A percentile compares a stretch with the other conserved stretches of the same genome.
These are phyloP conservation scores for Azolla pinnata DNA, from an alignment of 75 land plant species.

Conservation along the genomic window DNA sequence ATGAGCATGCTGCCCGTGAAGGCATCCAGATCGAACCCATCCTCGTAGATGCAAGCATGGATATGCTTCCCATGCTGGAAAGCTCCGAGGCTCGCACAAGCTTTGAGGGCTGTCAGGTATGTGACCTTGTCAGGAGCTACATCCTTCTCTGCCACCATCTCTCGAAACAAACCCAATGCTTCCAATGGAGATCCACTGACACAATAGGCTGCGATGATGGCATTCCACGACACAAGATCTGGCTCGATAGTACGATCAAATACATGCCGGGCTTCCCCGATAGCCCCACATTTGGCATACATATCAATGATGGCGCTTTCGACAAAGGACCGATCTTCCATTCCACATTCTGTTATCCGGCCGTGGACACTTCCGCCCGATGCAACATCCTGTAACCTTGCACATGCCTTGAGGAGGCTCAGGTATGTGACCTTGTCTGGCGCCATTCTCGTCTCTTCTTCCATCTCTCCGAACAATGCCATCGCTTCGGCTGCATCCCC, in stretches of 20 bases:
- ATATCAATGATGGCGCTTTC: slow-evolving; percentile 38
- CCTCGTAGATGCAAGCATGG: slow-evolving; percentile 28
- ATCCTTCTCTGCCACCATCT: slow-evolving; percentile 23
- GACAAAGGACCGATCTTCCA: slow-evolving; percentile 28
- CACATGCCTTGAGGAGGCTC: slow-evolving; percentile 31
- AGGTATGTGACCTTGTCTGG: slow-evolving; percentile 30
- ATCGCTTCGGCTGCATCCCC: slow-evolving; percentile 15
- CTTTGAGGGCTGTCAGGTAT: slow-evolving; percentile 30
- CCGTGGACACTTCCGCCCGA: slow-evolving; percentile 39
- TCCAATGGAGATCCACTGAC: slow-evolving; percentile 7
- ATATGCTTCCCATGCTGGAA: slow-evolving; percentile 43
- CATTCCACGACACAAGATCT: slow-evolving; percentile 49
- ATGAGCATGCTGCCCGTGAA: slow-evolving; percentile 9
- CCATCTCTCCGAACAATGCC: slow-evolving; percentile 9
- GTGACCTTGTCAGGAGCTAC: slow-evolving; percentile 36
- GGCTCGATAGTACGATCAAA: slow-evolving; percentile 18
- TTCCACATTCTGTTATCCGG: slow-evolving; percentile 21
- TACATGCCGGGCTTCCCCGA: slow-evolving; percentile 21
- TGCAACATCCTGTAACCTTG: slow-evolving; percentile 22
- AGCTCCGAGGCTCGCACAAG: slow-evolving; percentile 43
- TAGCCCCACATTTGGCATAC: slow-evolving; percentile 57
- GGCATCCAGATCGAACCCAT: slow-evolving; percentile 11
- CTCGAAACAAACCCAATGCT: slow-evolving; percentile 36
- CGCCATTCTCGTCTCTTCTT: slow-evolving; percentile 11
- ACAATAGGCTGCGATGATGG: slow-evolving; percentile 24